Percentiles rank a stretch among this genome's conserved stretches.
phyloP scores from a whole-genome alignment of 2,329 filamentous ascomycete genomes.

The Colletotrichum zoysiae region DNA sequence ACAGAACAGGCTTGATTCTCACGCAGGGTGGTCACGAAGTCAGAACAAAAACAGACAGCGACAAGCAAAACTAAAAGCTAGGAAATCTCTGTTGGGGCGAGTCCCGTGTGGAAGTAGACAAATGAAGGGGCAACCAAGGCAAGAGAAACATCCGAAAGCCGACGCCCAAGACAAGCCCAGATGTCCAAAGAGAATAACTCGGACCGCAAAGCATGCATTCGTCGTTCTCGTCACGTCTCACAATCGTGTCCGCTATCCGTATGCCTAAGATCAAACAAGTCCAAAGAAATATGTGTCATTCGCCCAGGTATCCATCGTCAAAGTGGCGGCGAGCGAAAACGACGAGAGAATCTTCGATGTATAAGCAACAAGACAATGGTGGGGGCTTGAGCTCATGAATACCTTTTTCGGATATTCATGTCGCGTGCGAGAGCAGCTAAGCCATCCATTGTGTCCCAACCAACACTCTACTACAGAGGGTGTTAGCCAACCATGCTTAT shows the following conservation, averaged over 20 bases:
- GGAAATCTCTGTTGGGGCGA: constrained; percentile 41
- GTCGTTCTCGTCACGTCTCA: constrained; percentile 41
- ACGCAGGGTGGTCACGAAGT: constrained; percentile 35
- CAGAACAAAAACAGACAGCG: constrained; percentile 27
- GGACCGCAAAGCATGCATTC: constrained; percentile 37
- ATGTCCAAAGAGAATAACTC: constrained; percentile 32
- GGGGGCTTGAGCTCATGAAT: constrained; percentile 13
- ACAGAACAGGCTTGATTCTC: constrained; percentile 32
- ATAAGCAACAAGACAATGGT: constrained; percentile 34
- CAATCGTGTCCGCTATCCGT: constrained; percentile 42
- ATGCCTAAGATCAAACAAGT: constrained; percentile 42
- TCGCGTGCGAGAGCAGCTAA: background rate
- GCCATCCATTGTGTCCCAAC: constrained; percentile 22
- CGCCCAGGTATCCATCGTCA: constrained; percentile 42
- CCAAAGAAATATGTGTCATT: constrained; percentile 41
- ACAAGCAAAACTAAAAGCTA: constrained; percentile 39
- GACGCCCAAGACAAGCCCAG: constrained; percentile 39
- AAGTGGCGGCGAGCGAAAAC: constrained; percentile 35
- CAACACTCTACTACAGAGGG: constrained; percentile 30
- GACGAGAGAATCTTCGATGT: constrained; percentile 21
- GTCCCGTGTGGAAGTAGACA: constrained; percentile 37
- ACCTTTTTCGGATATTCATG: background rate
- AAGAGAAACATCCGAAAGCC: constrained; percentile 33
- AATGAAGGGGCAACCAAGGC: constrained; percentile 36
- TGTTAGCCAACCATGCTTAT: constrained; percentile 14